A percentile compares a stretch with the other conserved stretches of the same genome.
Evolutionary conservation across 2,329 filamentous ascomycete genomes (phyloP).

Genomic region (Xylaria sp.): DNA sequence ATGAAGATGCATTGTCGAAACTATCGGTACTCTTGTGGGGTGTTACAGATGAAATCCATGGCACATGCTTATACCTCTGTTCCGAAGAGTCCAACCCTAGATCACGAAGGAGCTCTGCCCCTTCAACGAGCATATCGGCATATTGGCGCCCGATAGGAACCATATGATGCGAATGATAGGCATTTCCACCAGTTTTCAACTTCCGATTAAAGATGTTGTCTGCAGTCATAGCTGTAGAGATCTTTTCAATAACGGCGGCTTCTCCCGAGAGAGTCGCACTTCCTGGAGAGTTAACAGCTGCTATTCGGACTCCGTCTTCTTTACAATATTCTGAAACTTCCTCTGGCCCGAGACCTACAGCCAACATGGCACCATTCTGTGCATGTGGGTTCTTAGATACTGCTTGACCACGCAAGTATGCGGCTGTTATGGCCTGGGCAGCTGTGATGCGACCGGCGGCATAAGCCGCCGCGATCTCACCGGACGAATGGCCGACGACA

Average conservation of each 20-base stretch:
- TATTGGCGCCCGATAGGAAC: background rate
- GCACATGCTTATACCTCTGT: background rate
- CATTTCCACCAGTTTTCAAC: conserved; percentile 33
- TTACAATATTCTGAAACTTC: background rate
- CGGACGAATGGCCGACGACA: conserved; percentile 47
- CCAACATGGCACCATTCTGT: conserved; percentile 23
- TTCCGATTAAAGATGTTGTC: conserved; percentile 32
- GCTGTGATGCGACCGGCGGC: conserved; percentile 30
- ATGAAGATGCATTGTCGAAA: background rate
- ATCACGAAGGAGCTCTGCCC: background rate
- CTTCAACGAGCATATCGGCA: background rate
- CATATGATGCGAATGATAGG: conserved; percentile 42
- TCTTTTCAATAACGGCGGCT: conserved; percentile 22
- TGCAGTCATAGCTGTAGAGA: conserved; percentile 1
- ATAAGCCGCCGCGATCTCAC: conserved; percentile 42
- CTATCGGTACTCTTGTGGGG: background rate
- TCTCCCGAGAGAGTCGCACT: conserved; percentile 41
- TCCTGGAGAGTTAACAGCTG: conserved; percentile 36
- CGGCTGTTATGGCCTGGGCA: conserved; percentile 28
- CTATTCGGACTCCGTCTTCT: conserved; percentile 4
- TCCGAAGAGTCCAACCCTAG: background rate
- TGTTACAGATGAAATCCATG: conserved; percentile 17
- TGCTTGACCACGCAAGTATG: conserved; percentile 28
- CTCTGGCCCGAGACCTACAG: conserved; percentile 12
- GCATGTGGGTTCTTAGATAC: background rate